phyloP scores from a whole-genome alignment of 2,329 filamentous ascomycete species.

The Rhynchosporium agropyri region DNA sequence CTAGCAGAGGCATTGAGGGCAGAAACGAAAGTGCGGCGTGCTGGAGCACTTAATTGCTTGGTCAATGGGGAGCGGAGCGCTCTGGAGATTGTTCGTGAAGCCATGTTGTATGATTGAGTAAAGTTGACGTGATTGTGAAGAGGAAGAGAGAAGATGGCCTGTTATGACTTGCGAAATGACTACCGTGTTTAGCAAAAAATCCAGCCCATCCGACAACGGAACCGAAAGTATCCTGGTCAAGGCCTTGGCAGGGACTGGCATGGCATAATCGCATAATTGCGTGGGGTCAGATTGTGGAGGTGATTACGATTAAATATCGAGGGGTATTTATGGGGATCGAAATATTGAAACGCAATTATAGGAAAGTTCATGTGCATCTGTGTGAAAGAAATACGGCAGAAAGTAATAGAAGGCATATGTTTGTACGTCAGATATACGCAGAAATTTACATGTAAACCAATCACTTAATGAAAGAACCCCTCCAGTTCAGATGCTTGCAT shows the following conservation, averaged over 20 bases:
- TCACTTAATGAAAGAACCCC: background rate
- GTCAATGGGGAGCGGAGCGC: slow-evolving; percentile 64
- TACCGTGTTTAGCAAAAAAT: slow-evolving; percentile 26
- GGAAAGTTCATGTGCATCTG: background rate
- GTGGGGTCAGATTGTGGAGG: slow-evolving; percentile 12
- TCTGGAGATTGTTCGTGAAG: slow-evolving; percentile 74
- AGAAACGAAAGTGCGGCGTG: slow-evolving; percentile 64
- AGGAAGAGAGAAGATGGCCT: slow-evolving; percentile 10
- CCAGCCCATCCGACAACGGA: slow-evolving; percentile 28
- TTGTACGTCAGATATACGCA: background rate
- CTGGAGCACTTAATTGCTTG: slow-evolving; percentile 64
- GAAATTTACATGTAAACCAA: background rate
- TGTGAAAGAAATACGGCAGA: background rate
- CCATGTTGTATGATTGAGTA: slow-evolving; percentile 59
- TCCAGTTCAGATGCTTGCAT: slow-evolving; percentile 13
- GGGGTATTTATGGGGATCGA: slow-evolving; percentile 15
- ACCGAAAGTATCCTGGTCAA: slow-evolving; percentile 10
- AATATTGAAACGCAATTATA: background rate
- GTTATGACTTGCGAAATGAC: slow-evolving; percentile 18
- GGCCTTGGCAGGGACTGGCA: background rate
- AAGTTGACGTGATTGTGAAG: slow-evolving; percentile 24
- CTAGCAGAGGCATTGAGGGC: slow-evolving; percentile 59
- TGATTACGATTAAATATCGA: slow-evolving; percentile 18
- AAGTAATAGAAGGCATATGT: no score
- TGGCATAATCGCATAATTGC: no score